phyloP scores from a whole-genome alignment of 192 early-diverging fungal species.

The Dimargaris verticillata region DNA sequence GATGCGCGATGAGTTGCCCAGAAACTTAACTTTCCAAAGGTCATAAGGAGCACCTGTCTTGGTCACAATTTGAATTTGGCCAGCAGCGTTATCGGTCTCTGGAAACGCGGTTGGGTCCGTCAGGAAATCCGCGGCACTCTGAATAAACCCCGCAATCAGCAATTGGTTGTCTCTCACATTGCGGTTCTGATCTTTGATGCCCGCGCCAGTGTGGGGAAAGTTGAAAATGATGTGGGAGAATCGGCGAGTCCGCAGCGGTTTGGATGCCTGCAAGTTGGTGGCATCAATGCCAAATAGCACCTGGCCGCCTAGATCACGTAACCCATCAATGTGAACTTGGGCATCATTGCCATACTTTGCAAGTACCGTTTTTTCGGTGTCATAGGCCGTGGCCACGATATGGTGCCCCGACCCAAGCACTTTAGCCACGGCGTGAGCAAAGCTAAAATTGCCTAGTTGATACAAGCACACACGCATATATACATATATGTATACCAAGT shows the following conservation, averaged over 20 bases:
- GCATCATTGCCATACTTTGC: slow-evolving; percentile 72
- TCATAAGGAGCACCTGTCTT: slow-evolving; percentile 79
- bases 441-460: slow-evolving; percentile 70
- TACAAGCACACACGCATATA: neutral
- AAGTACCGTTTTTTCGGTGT: slow-evolving; percentile 40
- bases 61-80: slow-evolving; percentile 68
- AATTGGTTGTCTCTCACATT: slow-evolving; percentile 71
- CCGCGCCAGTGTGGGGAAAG: slow-evolving; percentile 84
- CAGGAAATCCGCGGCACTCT: slow-evolving; percentile 34
- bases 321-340: slow-evolving; percentile 39
- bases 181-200: slow-evolving; percentile 82
- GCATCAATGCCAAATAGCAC: slow-evolving; percentile 68
- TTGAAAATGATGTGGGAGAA: slow-evolving; percentile 87
- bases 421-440: slow-evolving; percentile 52
- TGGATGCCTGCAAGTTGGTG: slow-evolving; percentile 40
- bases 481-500: neutral
- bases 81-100: slow-evolving; percentile 12
- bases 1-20: slow-evolving; percentile 50
- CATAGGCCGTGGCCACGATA: slow-evolving; percentile 61
- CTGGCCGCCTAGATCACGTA: slow-evolving; percentile 42
- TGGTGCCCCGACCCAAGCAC: slow-evolving; percentile 35
- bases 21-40: slow-evolving; percentile 62
- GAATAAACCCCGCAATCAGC: slow-evolving; percentile 45
- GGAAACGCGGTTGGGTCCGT: slow-evolving; percentile 17
- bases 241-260: slow-evolving; percentile 31